A percentile compares a stretch with the other conserved stretches of the same genome.
phyloP scores from a whole-genome alignment of 306 rosid genomes.

The Trifolium repens region DNA sequence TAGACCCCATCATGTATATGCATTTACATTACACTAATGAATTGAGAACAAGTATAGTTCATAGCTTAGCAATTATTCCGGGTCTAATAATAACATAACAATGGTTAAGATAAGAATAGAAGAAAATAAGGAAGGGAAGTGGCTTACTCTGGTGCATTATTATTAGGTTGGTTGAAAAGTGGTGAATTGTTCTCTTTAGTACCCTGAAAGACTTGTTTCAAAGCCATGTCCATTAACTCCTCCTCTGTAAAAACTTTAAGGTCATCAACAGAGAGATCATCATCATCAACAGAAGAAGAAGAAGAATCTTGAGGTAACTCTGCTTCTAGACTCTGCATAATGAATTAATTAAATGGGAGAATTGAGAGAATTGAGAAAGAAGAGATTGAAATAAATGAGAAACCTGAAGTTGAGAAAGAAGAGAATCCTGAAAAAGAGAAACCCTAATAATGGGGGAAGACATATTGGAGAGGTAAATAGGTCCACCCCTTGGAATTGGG shows the following conservation, averaged over 20 bases:
- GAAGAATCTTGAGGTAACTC: constrained; percentile 53
- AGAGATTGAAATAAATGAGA: too few relatives aligned
- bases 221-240: constrained; percentile 81
- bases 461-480: constrained; percentile 68
- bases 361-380: too few relatives aligned
- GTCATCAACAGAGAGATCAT: constrained; percentile 61
- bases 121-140: not conserved
- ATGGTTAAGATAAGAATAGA: too few relatives aligned
- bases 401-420: constrained; percentile 70
- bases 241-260: constrained; percentile 76
- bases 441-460: constrained; percentile 59
- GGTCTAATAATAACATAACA: too few relatives aligned
- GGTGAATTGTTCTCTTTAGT: constrained; percentile 39
- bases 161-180: constrained; percentile 42
- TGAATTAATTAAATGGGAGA: not conserved
- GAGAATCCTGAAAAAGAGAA: constrained; percentile 54
- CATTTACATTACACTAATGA: too few relatives aligned
- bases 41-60: too few relatives aligned
- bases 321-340: constrained; percentile 59
- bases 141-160: constrained; percentile 18
- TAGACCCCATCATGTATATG: too few relatives aligned
- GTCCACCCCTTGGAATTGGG: constrained; percentile 86
- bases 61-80: too few relatives aligned
- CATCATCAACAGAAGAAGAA: constrained; percentile 27
- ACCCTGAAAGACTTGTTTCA: constrained; percentile 60